These are phyloP conservation scores for Daldinia caldariorum DNA, from an alignment of 495 filamentous ascomycete species.

Conservation along the genomic window DNA sequence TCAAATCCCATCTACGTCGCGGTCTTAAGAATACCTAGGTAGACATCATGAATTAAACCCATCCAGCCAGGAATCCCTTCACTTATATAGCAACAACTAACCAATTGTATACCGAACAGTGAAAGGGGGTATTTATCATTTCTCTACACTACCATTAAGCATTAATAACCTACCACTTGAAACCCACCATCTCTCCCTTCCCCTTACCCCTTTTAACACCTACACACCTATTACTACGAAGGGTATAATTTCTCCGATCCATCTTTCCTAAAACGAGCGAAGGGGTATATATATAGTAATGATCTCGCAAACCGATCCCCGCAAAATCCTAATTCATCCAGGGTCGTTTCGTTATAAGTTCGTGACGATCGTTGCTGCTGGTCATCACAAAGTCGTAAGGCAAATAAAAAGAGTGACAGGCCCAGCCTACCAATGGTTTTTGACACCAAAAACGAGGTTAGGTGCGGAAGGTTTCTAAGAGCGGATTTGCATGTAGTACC, in stretches of 20 bases:
- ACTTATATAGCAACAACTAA: neutral
- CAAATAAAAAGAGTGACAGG: constrained; percentile 29
- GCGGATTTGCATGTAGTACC: neutral
- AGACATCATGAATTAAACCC: no score
- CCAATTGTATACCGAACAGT: neutral
- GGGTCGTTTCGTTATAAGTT: constrained; percentile 7
- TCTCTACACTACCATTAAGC: constrained; percentile 24
- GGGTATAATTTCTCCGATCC: constrained; percentile 33
- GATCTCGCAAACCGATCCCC: neutral
- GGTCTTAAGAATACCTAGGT: no score
- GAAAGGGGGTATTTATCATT: constrained; percentile 33
- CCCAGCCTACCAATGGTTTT: constrained; percentile 34
- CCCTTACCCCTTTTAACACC: neutral
- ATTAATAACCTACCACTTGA: constrained; percentile 17
- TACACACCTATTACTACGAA: constrained; percentile 20
- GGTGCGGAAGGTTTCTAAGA: neutral
- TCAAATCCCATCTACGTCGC: no score
- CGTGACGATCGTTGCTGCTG: constrained; percentile 7
- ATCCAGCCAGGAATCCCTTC: no score
- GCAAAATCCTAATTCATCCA: constrained; percentile 17
- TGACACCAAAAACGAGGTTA: constrained; percentile 17
- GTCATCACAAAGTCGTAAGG: constrained; percentile 31
- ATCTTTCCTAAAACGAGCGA: constrained; percentile 34
- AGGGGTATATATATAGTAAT: constrained; percentile 24
- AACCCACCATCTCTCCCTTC: neutral